Conservation (phyloP, 495 filamentous ascomycete genomes). For the Neurospora cerealis region DNA sequence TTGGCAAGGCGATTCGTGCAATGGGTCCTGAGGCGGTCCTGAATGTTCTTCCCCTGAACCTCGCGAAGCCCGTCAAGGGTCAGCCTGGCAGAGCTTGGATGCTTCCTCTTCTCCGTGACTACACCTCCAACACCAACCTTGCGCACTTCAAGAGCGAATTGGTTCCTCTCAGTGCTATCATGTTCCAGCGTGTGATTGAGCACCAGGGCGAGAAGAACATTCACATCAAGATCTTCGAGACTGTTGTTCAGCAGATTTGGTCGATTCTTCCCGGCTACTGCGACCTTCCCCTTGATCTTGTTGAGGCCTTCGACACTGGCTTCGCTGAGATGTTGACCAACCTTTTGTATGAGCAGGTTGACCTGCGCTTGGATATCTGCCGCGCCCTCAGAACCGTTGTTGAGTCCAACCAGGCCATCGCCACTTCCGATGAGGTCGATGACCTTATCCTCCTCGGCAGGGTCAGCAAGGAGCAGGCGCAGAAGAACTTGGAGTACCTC, state of each 20-base stretch:
- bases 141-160: constrained; percentile 76
- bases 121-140: constrained; percentile 74
- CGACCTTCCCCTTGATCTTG: constrained; percentile 74
- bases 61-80: constrained; percentile 61
- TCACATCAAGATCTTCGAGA: constrained; percentile 96
- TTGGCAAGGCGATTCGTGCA: constrained; percentile 73
- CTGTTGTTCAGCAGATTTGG: constrained; percentile 92
- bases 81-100: constrained; percentile 89
- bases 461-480: constrained; percentile 62
- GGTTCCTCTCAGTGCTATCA: constrained; percentile 76
- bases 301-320: constrained; percentile 66
- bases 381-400: constrained; percentile 74
- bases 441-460: constrained; percentile 61
- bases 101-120: constrained; percentile 77
- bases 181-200: constrained; percentile 82
- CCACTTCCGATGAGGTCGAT: constrained; percentile 47
- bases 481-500: constrained; percentile 69
- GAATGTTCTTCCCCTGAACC: constrained; percentile 72
- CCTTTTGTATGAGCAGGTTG: constrained; percentile 82
- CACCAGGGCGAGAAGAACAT: constrained; percentile 75
- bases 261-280: constrained; percentile 91
- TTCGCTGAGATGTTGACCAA: constrained; percentile 90
- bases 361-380: constrained; percentile 78
- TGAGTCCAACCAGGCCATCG: constrained; percentile 78
- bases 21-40: constrained; percentile 83